Base-by-base conservation (phyloP, 1,284 basidiomycete genomes). In the Ceratobasidium sp. region DNA sequence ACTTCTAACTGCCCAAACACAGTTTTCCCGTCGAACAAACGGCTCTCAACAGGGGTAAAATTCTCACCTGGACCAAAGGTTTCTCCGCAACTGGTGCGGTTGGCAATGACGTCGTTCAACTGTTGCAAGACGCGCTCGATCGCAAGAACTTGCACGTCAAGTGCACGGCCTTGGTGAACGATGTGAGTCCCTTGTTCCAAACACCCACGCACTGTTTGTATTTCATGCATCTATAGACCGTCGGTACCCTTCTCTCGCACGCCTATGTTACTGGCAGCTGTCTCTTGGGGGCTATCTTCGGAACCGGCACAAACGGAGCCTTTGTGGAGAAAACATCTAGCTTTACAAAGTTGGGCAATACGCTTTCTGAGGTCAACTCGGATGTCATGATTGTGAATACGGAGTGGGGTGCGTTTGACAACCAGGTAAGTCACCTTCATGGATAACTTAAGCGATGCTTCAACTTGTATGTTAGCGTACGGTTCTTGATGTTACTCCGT, bases 241-340 rank as follows among this genome's bases (percentile, higher is more conserved):
- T 98, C 48, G 96, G 96, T 40, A 93, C 96, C 1, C 86, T 98
- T 44, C 84, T 99, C 48, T 96, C 96, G 9, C 87, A 94, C 71
- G 93, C 95, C 30, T 99, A 99, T 79, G 92, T 92, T 61, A 87
- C 88, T 23, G 96, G 96, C 21, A 92, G 92, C 14, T 96, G 94
- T 75, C 84, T 95, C 28, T 86, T 96, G 42, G 96, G 94, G 75
- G 91, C 90, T 75, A 99, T 98, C 78, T 98, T 98, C 78, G 96
- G 96, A 30, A 99, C 97, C 0, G 97, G 96, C 11, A 99, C 97
- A 7, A 99, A 99, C 79, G 96, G 96, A 54, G 97, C 96, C 11
- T 98, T 96, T 81, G 87, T 99, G 56, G 96, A 98, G 80, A 85
- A 92, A 77, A 84, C 96, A 5, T 81, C 86, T 67, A 95, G 93